Base-by-base conservation (phyloP, 305 asterid genomes). In the Fraxinus ornus region DNA sequence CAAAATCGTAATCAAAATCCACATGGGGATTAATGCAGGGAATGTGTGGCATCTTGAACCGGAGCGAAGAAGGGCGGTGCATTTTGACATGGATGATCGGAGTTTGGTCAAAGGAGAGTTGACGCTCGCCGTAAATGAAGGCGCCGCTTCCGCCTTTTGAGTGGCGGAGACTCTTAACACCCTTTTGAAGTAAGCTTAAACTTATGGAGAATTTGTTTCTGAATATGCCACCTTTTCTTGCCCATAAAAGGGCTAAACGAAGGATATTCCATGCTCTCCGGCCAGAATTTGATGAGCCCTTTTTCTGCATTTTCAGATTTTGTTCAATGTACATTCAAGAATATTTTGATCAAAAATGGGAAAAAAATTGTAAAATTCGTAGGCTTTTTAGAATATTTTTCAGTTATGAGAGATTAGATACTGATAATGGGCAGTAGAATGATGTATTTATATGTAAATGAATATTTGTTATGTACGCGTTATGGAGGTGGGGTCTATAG, bases 61-160 rank as follows among this genome's bases (percentile, higher is more conserved):
- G 84, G 86, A 91, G 33, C 0, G 90, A 85, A 10, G 93, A 78
- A 26, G 93, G 93, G 0, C 98, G 97, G 55, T 86, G 91, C 97
- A 93, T 92, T 83, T 84, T 88, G 19, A 92, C 81, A 41, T 84
- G 94, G 49, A 91, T n/a, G 2, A 85, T 76, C 3, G 98, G 98
- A 0, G 98, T 90, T 21, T 83, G 89, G 21, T 88, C 94, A 78
- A 95, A 91, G 17, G 97, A 92, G 81, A 95, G 90, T 87, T 95
- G 89, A 52, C 88, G 89, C 28, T 95, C 97, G 2, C 98, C 98
- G 35, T 88, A 91, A 13, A 73, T 86, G 4, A 93, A 90, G 1
- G 94, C 88, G 4, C 88, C 83, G 4, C 7, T 47, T 47, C 26
- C 70, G 55, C 22, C 21, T 70, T 71, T 19, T 5, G 89, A 74